phyloP scores from a whole-genome alignment of 306 rosid species.

The Vachellia collinsii region DNA sequence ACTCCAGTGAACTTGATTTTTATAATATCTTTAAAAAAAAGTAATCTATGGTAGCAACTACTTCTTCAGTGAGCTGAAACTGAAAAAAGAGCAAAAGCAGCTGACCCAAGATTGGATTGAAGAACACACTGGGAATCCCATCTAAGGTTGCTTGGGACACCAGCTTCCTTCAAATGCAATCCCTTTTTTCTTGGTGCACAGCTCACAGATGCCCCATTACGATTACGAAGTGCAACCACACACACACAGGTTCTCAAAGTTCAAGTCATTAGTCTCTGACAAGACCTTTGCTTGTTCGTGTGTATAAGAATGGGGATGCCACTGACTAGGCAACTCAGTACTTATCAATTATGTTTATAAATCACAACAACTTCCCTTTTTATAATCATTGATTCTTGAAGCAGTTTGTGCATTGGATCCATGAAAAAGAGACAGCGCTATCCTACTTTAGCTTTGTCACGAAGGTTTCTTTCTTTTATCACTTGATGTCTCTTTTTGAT shows the following conservation, averaged over 20 bases:
- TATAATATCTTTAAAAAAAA: too few relatives aligned
- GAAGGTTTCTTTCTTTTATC: constrained; percentile 16
- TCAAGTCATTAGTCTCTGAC: not conserved
- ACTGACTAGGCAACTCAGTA: not conserved
- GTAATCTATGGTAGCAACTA: too few relatives aligned
- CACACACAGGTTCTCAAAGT: too few relatives aligned
- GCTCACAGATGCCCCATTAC: constrained; percentile 6
- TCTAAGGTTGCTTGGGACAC: constrained; percentile 19
- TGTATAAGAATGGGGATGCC: not conserved
- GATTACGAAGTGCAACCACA: constrained; percentile 10
- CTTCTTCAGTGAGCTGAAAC: not conserved
- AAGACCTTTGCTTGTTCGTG: constrained; percentile 1
- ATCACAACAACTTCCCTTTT: not conserved
- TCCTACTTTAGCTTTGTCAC: constrained; percentile 34
- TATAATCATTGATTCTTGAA: constrained; percentile 10
- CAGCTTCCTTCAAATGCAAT: not conserved
- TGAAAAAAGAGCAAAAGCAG: not conserved
- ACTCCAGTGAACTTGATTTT: too few relatives aligned
- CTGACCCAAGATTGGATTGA: not conserved
- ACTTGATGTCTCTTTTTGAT: constrained; percentile 11
- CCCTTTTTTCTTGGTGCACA: not conserved
- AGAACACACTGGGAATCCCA: not conserved
- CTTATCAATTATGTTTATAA: not conserved
- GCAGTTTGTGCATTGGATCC: constrained; percentile 20
- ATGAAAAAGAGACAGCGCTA: not conserved